Conservation (phyloP, 177 flowering plant species). For the Tripterygium wilfordii region DNA sequence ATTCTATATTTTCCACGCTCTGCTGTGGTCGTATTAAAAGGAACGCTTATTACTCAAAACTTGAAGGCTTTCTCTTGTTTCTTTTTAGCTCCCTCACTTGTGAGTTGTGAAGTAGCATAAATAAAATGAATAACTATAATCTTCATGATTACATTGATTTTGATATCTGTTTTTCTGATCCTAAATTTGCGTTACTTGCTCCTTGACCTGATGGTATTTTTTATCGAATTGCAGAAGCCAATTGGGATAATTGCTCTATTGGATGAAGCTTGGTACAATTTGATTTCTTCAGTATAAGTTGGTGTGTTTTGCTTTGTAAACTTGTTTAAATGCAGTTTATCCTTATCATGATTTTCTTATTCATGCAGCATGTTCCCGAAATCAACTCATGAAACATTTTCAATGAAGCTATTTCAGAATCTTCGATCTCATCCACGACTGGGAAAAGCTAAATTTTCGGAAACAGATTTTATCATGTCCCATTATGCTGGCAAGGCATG, state of each 20-base stretch:
- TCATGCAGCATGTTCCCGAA: constrained; percentile 95
- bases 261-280: constrained; percentile 95
- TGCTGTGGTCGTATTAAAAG: no score
- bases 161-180: constrained; percentile 1
- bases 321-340: constrained; percentile 11
- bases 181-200: neutral
- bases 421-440: constrained; percentile 63
- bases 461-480: constrained; percentile 78
- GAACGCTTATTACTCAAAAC: no score
- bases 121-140: no score
- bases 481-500: constrained; percentile 99
- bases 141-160: neutral
- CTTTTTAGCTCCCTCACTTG: no score
- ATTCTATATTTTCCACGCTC: no score
- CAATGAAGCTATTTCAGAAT: constrained; percentile 81
- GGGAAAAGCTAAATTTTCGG: constrained; percentile 81
- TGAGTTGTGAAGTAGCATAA: no score
- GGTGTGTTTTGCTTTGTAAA: constrained; percentile 19
- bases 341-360: constrained; percentile 29
- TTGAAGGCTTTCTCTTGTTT: no score
- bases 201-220: constrained; percentile 6
- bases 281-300: constrained; percentile 24
- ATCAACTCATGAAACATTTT: constrained; percentile 87
- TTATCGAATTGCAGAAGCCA: constrained; percentile 75
- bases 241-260: constrained; percentile 88